phyloP scores from a whole-genome alignment of 2,329 filamentous ascomycete species.

The Chrysosporium queenslandicum region DNA sequence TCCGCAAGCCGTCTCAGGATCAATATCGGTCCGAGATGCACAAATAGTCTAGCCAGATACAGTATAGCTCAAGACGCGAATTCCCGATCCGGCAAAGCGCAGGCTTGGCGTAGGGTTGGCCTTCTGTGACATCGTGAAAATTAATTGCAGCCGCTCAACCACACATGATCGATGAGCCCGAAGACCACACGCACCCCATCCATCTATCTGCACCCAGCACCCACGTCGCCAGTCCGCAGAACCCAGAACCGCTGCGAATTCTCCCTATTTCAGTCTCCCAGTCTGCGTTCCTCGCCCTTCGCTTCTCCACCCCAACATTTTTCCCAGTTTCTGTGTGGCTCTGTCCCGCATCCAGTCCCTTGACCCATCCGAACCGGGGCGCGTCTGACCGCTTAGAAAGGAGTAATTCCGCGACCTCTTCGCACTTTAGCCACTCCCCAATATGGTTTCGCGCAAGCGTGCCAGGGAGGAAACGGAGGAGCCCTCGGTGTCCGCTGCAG shows the following conservation, averaged over 20 bases:
- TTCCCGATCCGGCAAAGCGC: background rate
- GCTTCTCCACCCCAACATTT: background rate
- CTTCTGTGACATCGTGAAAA: background rate
- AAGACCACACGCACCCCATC: no score
- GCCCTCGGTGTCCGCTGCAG: slow-evolving; percentile 25
- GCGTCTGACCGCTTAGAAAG: background rate
- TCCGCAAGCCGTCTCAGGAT: background rate
- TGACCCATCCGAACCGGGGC: background rate
- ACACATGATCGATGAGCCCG: no score
- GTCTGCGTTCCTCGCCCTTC: background rate
- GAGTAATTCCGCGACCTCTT: background rate
- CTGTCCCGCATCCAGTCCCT: no score
- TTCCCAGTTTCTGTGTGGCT: no score
- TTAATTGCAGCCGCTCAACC: background rate
- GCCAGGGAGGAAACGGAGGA: slow-evolving; percentile 47
- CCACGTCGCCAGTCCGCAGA: background rate
- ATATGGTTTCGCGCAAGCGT: slow-evolving; percentile 48
- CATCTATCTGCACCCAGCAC: no score
- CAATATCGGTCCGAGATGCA: background rate
- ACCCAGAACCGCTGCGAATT: background rate
- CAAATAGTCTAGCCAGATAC: background rate
- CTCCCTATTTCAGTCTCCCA: no score
- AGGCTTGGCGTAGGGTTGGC: background rate
- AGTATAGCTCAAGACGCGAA: background rate
- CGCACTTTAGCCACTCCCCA: slow-evolving; percentile 4